A percentile compares a stretch with the other conserved stretches of the same genome.
Evolutionary conservation across 2,329 filamentous ascomycete genomes (phyloP).

Genomic region (Nigrospora oryzae): DNA sequence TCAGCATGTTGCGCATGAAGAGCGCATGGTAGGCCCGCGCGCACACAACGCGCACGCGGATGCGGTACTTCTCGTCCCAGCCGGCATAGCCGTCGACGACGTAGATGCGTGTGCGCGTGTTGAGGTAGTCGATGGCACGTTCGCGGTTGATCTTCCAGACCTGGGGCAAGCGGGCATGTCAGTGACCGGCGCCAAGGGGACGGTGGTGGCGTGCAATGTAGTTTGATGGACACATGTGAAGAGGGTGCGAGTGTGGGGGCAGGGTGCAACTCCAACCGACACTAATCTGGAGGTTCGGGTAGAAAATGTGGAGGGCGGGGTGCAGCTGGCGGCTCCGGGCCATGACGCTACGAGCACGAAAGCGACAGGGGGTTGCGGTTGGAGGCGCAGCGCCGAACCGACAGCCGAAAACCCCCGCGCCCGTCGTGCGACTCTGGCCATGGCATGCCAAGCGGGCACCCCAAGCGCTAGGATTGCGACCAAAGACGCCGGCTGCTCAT

Average conservation of each 20-base stretch:
- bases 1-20: slow-evolving; percentile 99
- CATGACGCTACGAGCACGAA: not conserved
- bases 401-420: too few species aligned
- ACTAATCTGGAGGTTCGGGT: too few species aligned
- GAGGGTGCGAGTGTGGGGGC: too few species aligned
- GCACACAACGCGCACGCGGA: slow-evolving; percentile 95
- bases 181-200: too few species aligned
- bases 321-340: not conserved
- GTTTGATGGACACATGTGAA: too few species aligned
- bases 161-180: slow-evolving; percentile 33
- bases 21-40: slow-evolving; percentile 98
- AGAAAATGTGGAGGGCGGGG: slow-evolving; percentile 1
- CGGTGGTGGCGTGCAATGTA: too few species aligned
- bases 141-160: slow-evolving; percentile 99
- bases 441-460: too few species aligned
- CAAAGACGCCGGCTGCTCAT: too few species aligned
- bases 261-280: not conserved
- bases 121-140: slow-evolving; percentile 97
- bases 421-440: too few species aligned
- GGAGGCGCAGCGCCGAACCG: too few species aligned
- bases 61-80: slow-evolving; percentile 98
- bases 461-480: too few species aligned
- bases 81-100: slow-evolving; percentile 95
- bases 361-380: too few species aligned
- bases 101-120: slow-evolving; percentile 98